phyloP scores from a whole-genome alignment of 768 basidiomycete species.

The Trametes punicea region DNA sequence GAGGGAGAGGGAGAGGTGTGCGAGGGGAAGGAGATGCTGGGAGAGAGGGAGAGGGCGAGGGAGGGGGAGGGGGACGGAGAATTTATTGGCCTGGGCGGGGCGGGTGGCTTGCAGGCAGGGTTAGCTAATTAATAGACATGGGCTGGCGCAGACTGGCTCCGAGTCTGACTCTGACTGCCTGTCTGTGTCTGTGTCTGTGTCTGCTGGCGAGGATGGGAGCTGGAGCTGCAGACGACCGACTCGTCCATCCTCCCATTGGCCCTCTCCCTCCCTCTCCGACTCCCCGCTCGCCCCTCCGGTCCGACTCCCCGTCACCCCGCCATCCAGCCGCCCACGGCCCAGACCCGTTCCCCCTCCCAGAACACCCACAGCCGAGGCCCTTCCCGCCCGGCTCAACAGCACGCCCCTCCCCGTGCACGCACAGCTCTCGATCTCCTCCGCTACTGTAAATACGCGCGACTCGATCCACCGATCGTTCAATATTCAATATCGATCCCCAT shows the following conservation, averaged over 20 bases:
- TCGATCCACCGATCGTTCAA: background rate
- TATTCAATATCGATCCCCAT: too few species aligned
- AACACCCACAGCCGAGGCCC: background rate
- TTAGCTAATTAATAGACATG: background rate
- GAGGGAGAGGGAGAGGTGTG: slow-evolving; percentile 16
- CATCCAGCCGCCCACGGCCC: background rate
- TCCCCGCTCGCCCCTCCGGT: slow-evolving; percentile 1
- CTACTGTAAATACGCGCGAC: too few species aligned
- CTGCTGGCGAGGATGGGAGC: too few species aligned
- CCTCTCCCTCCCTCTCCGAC: background rate
- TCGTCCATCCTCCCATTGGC: background rate
- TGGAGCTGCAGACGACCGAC: too few species aligned
- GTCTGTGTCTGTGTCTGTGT: too few species aligned
- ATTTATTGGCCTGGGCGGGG: slow-evolving; percentile 17
- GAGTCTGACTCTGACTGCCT: too few species aligned
- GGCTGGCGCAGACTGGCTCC: background rate
- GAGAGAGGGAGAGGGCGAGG: slow-evolving; percentile 20
- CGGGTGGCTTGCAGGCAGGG: background rate
- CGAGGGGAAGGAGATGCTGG: slow-evolving; percentile 15
- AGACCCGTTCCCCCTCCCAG: background rate
- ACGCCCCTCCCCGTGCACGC: background rate
- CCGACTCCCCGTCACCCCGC: background rate
- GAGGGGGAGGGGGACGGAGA: slow-evolving; percentile 6
- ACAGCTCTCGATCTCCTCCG: background rate
- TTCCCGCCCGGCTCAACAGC: background rate